Conservation (phyloP, 2,329 filamentous ascomycete species). For the Hypoxylon sp. region DNA sequence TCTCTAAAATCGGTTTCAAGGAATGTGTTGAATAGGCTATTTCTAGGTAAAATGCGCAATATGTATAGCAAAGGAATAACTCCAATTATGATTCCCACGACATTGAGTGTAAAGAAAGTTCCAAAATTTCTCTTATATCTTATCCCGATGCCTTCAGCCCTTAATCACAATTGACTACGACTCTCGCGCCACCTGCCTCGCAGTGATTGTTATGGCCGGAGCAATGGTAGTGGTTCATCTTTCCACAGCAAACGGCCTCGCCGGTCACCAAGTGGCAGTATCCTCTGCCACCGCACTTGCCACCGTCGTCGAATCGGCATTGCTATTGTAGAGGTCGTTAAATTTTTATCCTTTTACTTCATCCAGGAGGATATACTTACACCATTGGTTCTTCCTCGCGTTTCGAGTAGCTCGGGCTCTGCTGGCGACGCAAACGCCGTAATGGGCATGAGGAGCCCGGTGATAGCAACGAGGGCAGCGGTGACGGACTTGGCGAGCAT, state of each 20-base stretch:
- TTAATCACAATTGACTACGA: slow-evolving; percentile 26
- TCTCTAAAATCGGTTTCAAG: neutral
- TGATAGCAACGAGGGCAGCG: slow-evolving; percentile 11
- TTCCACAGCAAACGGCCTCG: slow-evolving; percentile 23
- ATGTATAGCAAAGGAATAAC: slow-evolving; percentile 9
- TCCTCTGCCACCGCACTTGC: slow-evolving; percentile 22
- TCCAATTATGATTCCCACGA: neutral
- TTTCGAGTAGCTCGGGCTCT: slow-evolving; percentile 15
- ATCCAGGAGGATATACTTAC: slow-evolving; percentile 5
- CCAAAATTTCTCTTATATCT: too few relatives aligned
- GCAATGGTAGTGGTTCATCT: slow-evolving; percentile 25
- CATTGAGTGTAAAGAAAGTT: neutral
- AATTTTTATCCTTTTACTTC: neutral
- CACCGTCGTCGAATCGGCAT: slow-evolving; percentile 29
- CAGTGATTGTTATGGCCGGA: slow-evolving; percentile 28
- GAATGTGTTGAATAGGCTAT: neutral
- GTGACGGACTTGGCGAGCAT: slow-evolving; percentile 23
- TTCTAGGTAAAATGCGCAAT: neutral
- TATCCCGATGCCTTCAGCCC: neutral
- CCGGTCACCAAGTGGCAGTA: slow-evolving; percentile 25
- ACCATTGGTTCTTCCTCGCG: slow-evolving; percentile 23
- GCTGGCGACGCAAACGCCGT: slow-evolving; percentile 17
- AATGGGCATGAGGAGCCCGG: slow-evolving; percentile 22
- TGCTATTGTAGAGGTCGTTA: slow-evolving; percentile 16
- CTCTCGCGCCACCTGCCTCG: slow-evolving; percentile 16